These are phyloP conservation scores for Pseudogymnoascus sp. DNA, from an alignment of 2,329 filamentous ascomycete species.

Conservation along the genomic window DNA sequence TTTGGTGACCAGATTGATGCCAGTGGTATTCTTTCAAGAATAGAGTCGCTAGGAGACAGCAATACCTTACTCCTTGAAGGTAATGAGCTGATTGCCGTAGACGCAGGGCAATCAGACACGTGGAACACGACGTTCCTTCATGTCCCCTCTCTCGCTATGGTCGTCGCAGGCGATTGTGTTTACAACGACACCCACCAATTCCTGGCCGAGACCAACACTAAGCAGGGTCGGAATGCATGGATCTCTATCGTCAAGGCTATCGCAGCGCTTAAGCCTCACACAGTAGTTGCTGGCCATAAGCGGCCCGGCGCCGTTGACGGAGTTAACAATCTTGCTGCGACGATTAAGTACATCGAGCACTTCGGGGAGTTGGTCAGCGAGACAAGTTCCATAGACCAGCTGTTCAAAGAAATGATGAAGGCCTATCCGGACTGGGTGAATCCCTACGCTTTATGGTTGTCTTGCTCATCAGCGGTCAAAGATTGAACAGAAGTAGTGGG, in stretches of 20 bases:
- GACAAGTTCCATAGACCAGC: neutral
- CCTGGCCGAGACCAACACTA: slow-evolving; percentile 27
- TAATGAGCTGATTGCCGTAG: slow-evolving; percentile 13
- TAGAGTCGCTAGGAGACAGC: no score
- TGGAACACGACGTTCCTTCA: slow-evolving; percentile 26
- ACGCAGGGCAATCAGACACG: slow-evolving; percentile 27
- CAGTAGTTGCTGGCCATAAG: slow-evolving; percentile 28
- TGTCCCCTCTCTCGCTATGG: slow-evolving; percentile 25
- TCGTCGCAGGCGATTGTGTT: slow-evolving; percentile 30
- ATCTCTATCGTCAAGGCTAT: slow-evolving; percentile 25
- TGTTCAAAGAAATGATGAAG: no score
- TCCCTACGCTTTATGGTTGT: no score
- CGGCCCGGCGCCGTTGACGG: slow-evolving; percentile 21
- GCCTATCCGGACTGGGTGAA: no score
- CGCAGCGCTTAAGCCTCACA: slow-evolving; percentile 23
- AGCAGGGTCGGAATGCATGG: slow-evolving; percentile 26
- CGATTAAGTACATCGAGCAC: slow-evolving; percentile 24
- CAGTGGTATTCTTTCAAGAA: no score
- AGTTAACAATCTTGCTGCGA: slow-evolving; percentile 19
- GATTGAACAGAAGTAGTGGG: no score
- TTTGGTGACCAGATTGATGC: no score
- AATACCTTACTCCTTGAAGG: no score
- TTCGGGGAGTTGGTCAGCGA: neutral
- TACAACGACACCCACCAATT: slow-evolving; percentile 30
- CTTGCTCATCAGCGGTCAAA: no score